Evolutionary conservation across 1,139 yeast species (phyloP), one percentile per base, ranked within the genome.

Genomic region (Taphrina pruni): DNA sequence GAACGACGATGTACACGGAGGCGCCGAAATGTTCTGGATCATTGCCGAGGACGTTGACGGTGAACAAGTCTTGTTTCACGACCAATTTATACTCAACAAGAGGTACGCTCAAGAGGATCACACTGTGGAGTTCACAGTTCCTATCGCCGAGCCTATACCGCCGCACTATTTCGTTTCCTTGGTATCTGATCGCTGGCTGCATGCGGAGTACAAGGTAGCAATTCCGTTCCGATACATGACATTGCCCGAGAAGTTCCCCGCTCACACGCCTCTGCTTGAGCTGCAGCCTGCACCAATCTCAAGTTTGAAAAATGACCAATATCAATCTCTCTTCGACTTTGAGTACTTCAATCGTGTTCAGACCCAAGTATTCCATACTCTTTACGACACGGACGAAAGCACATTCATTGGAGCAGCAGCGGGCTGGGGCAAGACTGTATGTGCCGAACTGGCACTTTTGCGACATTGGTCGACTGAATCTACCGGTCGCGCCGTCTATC

Each of bases 11-110:
- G 71, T 87, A 3, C 97, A 91, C 76, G 90, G 90, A 0, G 79
- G 77, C 41, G 81, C 85, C 1, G 94, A 93, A 75, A 79, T 85
- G 12, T 94, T 92, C 75, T 78, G 87, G 57, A 74, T 94, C 4
- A 71, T 90, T 14, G 90, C 90, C 0, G 97, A 92, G 75, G 97
- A 93, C 75, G 84, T 90, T 70, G 88, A 90, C 77, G 96, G 97
- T 2, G 94, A 90, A 69, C 81, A 79, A 61, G 83, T 92, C n/a
- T 78, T 94, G 35, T 85, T 82, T 74, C 74, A 80, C 48, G 94
- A 89, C 70, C 78, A 80, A 1, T 79, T 93, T 61, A 74, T 83
- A 1, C 83, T 93, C 9, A 81, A 81, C 43, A 82, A 81, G 70
- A 79, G 81, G 38, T 81, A 84, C 66, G 80, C 86, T 35, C 79